A percentile compares a stretch with the other conserved stretches of the same genome.
phyloP scores from a whole-genome alignment of 371 early-diverging fungal genomes.

The Gilbertella persicaria region DNA sequence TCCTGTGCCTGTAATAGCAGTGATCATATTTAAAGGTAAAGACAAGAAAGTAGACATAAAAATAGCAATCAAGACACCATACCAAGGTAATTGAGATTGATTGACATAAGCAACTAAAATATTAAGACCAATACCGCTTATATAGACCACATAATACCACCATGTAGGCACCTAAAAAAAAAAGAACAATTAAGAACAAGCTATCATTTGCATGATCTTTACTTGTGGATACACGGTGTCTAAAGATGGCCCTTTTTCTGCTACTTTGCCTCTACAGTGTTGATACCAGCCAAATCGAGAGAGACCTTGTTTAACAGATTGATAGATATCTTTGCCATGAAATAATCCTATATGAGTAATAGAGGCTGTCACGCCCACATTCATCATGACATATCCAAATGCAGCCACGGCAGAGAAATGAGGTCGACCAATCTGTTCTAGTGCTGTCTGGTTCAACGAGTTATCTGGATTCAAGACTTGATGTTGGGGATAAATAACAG shows the following conservation, averaged over 20 bases:
- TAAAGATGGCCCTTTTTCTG: constrained; percentile 18
- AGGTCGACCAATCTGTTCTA: constrained; percentile 42
- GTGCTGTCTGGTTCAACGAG: constrained; percentile 32
- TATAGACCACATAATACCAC: constrained; percentile 73
- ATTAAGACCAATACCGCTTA: constrained; percentile 58
- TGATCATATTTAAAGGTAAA: constrained; percentile 39
- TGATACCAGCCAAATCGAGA: not conserved
- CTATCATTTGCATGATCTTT: constrained; percentile 34
- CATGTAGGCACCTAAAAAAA: constrained; percentile 57
- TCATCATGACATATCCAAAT: constrained; percentile 35
- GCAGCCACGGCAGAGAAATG: constrained; percentile 32
- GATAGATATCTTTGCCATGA: constrained; percentile 47
- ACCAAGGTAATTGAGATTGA: constrained; percentile 62
- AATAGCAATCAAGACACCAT: constrained; percentile 72
- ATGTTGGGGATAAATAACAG: constrained; percentile 40
- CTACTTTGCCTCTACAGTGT: constrained; percentile 49
- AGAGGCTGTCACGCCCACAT: constrained; percentile 51
- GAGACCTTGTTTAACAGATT: constrained; percentile 15
- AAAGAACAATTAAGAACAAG: constrained; percentile 46
- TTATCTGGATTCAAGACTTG: constrained; percentile 40
- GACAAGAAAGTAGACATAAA: constrained; percentile 43
- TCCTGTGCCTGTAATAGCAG: constrained; percentile 39
- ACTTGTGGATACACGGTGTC: too few species aligned
- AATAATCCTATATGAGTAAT: constrained; percentile 52
- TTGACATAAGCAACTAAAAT: constrained; percentile 64